A percentile compares a stretch with the other conserved stretches of the same genome.
phyloP scores from a whole-genome alignment of 2,329 filamentous ascomycete genomes.

The Aspergillus latus region DNA sequence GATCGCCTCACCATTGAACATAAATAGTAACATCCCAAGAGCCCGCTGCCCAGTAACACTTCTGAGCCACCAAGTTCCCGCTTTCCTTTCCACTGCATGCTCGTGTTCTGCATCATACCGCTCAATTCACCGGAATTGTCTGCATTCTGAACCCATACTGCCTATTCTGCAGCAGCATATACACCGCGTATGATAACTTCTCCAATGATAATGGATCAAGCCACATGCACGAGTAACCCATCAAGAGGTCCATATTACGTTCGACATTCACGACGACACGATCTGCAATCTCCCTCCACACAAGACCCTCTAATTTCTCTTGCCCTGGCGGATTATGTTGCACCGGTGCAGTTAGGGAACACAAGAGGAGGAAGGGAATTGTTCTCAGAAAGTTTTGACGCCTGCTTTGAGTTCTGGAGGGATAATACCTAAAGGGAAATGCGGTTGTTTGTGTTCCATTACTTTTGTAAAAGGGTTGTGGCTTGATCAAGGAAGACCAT shows the following conservation, averaged over 20 bases:
- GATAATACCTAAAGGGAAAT: constrained; percentile 16
- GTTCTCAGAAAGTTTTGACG: neutral
- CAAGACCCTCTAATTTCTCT: neutral
- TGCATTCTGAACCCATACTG: neutral
- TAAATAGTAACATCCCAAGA: constrained; percentile 13
- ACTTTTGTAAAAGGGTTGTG: constrained; percentile 8
- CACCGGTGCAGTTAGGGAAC: constrained; percentile 2
- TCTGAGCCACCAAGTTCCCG: neutral
- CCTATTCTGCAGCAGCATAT: constrained; percentile 10
- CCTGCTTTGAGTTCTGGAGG: neutral
- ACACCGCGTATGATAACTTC: constrained; percentile 14
- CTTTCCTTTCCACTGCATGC: neutral
- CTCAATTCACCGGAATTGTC: neutral
- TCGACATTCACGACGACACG: constrained; percentile 8
- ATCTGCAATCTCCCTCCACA: constrained; percentile 2
- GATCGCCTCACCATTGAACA: constrained; percentile 4
- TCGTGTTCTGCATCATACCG: no score
- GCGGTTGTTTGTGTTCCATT: constrained; percentile 12
- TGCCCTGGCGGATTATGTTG: constrained; percentile 6
- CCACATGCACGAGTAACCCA: constrained; percentile 15
- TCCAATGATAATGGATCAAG: constrained; percentile 17
- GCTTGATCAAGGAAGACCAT: neutral
- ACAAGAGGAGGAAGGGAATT: constrained; percentile 10
- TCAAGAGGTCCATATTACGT: constrained; percentile 14
- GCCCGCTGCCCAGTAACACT: constrained; percentile 9